Base-by-base conservation (phyloP, 2,329 filamentous ascomycete genomes). In the Amphichorda felina region DNA sequence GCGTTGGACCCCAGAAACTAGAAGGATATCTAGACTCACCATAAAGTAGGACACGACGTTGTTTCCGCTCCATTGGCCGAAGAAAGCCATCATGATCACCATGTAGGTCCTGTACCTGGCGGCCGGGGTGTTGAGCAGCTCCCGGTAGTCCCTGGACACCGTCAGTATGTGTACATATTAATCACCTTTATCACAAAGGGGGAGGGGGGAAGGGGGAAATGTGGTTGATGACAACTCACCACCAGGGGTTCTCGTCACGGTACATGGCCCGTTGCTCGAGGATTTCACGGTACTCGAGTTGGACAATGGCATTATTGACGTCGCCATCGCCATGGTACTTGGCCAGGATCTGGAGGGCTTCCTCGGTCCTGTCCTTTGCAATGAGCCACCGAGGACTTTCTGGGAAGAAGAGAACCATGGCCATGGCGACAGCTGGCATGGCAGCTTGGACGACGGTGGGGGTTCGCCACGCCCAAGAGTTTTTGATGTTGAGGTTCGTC, bases 331-430 rank as follows among this genome's bases (percentile, higher is more conserved):
- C 72, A 43, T 76, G 76, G 45, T 70, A 79, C 42, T 70, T 72
- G 14, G 67, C 63, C 40, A 81, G 61, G 14, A 72, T 66, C 8
- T 62, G 60, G 11, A 69, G 56, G 1, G 72, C 73, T 42, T 77
- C 63, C 16, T 75, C 70, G 10, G 64, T 56, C 18, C 70, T 64
- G 41, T 73, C 67, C 41, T 77, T 63, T 54, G 21, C 61, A 38
- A 70, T 65, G 2, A 81, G 62, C 64, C 69, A 78, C 5, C 75
- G 60, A 0, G 74, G 76, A 2, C 71, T 75, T 44, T 82, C 77
- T 2, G 76, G 77, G 49, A 80, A 73, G 54, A 77, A 71, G 63
- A 70, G 71, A 26, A 77, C 64, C 4, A 60, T 50, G 38, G 78
- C 60, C 2, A 79, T 62, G 2, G 68, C 36, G 6, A 80, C 46